phyloP scores from a whole-genome alignment of 345 rosid species.

The Pelargonium nanum region DNA sequence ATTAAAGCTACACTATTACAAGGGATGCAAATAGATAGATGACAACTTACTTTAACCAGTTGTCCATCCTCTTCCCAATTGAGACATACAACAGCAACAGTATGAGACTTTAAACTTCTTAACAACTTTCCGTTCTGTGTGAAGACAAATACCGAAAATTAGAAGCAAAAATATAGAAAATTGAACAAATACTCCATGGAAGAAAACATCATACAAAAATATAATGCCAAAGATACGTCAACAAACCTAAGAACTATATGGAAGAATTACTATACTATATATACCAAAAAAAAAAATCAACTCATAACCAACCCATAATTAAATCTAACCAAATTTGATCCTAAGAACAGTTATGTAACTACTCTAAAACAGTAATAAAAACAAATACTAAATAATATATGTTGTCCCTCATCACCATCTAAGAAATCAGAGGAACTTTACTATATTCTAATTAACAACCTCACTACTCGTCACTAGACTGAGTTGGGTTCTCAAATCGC shows the following conservation, averaged over 20 bases:
- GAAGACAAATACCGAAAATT: conserved; percentile 5
- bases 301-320: too few species aligned
- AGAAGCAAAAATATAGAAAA: background rate
- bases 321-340: too few species aligned
- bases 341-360: too few species aligned
- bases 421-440: too few species aligned
- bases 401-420: too few species aligned
- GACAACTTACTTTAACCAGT: conserved; percentile 27
- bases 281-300: too few species aligned
- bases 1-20: background rate
- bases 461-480: background rate
- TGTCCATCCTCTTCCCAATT: conserved; percentile 79
- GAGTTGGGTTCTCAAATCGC: background rate
- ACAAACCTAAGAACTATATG: background rate
- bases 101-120: conserved; percentile 65
- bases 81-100: conserved; percentile 69
- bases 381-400: too few species aligned
- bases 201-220: background rate
- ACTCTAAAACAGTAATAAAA: too few species aligned
- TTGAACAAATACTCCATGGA: background rate
- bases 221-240: background rate
- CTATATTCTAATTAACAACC: too few species aligned
- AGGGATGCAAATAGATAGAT: background rate
- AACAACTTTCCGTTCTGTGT: conserved; percentile 66
- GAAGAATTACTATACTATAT: too few species aligned